Base-by-base conservation (phyloP, 148 eudicot genomes). In the Amaranthus palmeri region DNA sequence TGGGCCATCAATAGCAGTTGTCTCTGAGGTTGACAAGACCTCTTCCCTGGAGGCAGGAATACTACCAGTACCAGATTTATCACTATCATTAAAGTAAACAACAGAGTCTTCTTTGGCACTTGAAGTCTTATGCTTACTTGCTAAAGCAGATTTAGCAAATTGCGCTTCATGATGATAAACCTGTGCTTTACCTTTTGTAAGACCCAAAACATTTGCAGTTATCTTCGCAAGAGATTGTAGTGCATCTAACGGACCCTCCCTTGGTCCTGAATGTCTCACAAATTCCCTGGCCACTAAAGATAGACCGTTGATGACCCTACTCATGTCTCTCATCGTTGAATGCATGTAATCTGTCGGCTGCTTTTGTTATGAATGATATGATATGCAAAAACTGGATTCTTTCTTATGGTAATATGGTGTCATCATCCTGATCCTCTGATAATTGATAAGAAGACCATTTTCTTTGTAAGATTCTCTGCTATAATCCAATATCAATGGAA, bases 161-260 rank as follows among this genome's bases (percentile, higher is more conserved):
- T 56, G 55, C 13, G 7, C n/a, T 46, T 18, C 54, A 42, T 4
- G 65, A 62, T 65, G 65, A 14, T 68, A 60, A 74, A 44, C 72
- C 7, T 65, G 95, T 11, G 77, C 61, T 14, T 78, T 83, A 65
- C 99, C 96, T 74, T 82, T 85, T 6, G 99, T 96, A 76, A 96
- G 88, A 1, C 99, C 97, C 43, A 85, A 73, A n/a, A 85, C 4
- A 54, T 85, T 83, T 4, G 99, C 64, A 48, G 87, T 82, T 47
- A 70, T 79, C 68, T 85, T 88, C 10, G 87, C 69, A 13, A 88
- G 48, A 72, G 88, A 76, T 52, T 76, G 80, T 3, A 89, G 65
- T 14, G 78, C 76, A 13, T 68, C 71, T 43, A 59, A 36, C 8
- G 76, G 53, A 48, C 58, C 72, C 58, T 70, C 74, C 5, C 60